Evolutionary conservation across 2,329 filamentous ascomycete genomes (phyloP).

Genomic region (Penicillium glabrum): DNA sequence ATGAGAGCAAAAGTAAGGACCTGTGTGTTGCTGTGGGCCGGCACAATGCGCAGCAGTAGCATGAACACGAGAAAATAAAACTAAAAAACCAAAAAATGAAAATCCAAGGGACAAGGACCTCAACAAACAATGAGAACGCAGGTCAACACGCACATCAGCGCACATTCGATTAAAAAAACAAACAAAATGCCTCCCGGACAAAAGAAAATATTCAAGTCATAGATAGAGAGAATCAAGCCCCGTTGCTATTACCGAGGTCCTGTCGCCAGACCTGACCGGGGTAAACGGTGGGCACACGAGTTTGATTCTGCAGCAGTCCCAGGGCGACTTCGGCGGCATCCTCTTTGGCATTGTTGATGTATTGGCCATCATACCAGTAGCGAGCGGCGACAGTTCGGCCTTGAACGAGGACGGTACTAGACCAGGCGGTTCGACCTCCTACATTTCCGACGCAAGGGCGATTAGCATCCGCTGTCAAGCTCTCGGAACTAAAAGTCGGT

Average conservation of each 20-base stretch:
- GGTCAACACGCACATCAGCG: constrained; percentile 3
- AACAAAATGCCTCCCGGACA: constrained; percentile 25
- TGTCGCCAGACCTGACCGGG: constrained; percentile 25
- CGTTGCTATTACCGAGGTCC: constrained; percentile 18
- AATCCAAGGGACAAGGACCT: constrained; percentile 1
- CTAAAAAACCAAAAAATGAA: constrained; percentile 1
- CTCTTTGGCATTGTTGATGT: constrained; percentile 82
- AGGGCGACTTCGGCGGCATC: constrained; percentile 82
- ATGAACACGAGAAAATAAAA: constrained; percentile 12
- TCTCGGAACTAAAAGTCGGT: constrained; percentile 32
- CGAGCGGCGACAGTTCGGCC: constrained; percentile 67
- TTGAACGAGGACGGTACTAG: constrained; percentile 72
- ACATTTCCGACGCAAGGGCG: constrained; percentile 21
- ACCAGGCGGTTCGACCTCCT: constrained; percentile 93
- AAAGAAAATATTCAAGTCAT: constrained; percentile 17
- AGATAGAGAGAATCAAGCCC: constrained; percentile 30
- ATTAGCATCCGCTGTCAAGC: constrained; percentile 25
- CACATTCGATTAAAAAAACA: constrained; percentile 13
- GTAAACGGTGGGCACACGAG: constrained; percentile 22
- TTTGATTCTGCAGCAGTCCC: constrained; percentile 32
- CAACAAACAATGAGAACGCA: constrained; percentile 5
- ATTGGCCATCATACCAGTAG: constrained; percentile 90
- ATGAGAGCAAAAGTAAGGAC: constrained; percentile 16
- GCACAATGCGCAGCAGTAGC: constrained; percentile 13
- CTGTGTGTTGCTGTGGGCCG: constrained; percentile 22